phyloP scores from a whole-genome alignment of 768 basidiomycete genomes.

The Solioccasus polychromus region DNA sequence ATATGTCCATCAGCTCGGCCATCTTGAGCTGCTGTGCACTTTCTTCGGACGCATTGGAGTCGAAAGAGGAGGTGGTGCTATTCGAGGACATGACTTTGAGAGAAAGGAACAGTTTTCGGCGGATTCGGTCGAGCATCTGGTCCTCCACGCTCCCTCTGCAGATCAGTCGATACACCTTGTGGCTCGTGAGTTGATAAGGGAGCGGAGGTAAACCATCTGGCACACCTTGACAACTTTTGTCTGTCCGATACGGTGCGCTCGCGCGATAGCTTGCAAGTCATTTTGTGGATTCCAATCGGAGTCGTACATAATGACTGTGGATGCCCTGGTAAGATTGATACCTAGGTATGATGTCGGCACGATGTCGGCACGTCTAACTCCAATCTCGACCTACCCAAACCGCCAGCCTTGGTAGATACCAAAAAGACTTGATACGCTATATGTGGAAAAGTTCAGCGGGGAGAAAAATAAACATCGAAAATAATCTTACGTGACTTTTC shows the following conservation, averaged over 20 bases:
- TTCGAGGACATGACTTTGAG: slow-evolving; percentile 57
- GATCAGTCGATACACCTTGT: slow-evolving; percentile 66
- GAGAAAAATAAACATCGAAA: neutral
- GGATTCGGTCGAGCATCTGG: slow-evolving; percentile 69
- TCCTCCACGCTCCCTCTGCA: slow-evolving; percentile 72
- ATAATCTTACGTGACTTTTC: slow-evolving; percentile 48
- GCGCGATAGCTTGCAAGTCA: slow-evolving; percentile 82
- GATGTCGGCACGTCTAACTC: neutral
- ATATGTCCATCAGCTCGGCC: slow-evolving; percentile 51
- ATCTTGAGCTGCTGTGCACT: slow-evolving; percentile 33
- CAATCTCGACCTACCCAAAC: slow-evolving; percentile 45
- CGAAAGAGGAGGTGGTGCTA: slow-evolving; percentile 15
- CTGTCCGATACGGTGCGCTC: slow-evolving; percentile 81
- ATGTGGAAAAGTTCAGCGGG: slow-evolving; percentile 3
- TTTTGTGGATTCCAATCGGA: slow-evolving; percentile 71
- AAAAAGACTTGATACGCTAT: slow-evolving; percentile 65
- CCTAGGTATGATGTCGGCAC: slow-evolving; percentile 39
- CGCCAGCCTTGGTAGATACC: slow-evolving; percentile 70
- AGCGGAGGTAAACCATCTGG: neutral
- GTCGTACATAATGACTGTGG: slow-evolving; percentile 80
- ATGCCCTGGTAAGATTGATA: slow-evolving; percentile 81
- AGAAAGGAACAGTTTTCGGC: slow-evolving; percentile 67
- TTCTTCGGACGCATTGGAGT: slow-evolving; percentile 22
- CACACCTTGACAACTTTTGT: slow-evolving; percentile 63
- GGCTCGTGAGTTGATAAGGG: neutral